These are phyloP conservation scores for Exserohilum rostratum DNA, from an alignment of 2,329 filamentous ascomycete species.

Conservation along the genomic window DNA sequence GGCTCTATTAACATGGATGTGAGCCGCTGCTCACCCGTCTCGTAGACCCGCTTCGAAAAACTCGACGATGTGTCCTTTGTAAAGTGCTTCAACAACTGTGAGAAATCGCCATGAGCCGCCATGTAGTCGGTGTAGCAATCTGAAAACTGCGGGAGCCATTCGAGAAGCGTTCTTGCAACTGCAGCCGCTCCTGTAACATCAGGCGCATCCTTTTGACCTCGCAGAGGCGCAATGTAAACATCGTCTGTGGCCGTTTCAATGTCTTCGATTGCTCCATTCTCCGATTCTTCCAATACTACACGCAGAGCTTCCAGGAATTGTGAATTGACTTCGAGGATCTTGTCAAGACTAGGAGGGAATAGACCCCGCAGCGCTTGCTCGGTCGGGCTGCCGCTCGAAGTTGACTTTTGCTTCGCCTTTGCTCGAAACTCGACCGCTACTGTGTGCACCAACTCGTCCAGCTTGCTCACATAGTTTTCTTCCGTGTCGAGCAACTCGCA, in stretches of 20 bases:
- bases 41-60: slow-evolving; percentile 78
- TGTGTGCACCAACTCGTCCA: slow-evolving; percentile 80
- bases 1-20: slow-evolving; percentile 95
- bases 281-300: slow-evolving; percentile 78
- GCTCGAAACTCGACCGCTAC: slow-evolving; percentile 81
- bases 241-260: slow-evolving; percentile 64
- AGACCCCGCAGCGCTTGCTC: slow-evolving; percentile 74
- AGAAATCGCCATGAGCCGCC: slow-evolving; percentile 84
- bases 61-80: slow-evolving; percentile 78
- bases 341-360: slow-evolving; percentile 80
- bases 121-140: slow-evolving; percentile 94
- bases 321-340: slow-evolving; percentile 81
- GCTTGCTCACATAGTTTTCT: slow-evolving; percentile 87
- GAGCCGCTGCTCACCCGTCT: slow-evolving; percentile 86
- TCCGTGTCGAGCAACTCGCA: slow-evolving; percentile 91
- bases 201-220: slow-evolving; percentile 52
- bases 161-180: slow-evolving; percentile 80
- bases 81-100: slow-evolving; percentile 78
- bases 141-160: slow-evolving; percentile 93
- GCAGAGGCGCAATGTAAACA: slow-evolving; percentile 41
- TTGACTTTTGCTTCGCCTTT: slow-evolving; percentile 65
- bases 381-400: slow-evolving; percentile 71
- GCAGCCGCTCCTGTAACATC: slow-evolving; percentile 79
- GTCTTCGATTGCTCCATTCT: slow-evolving; percentile 78
- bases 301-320: slow-evolving; percentile 79